These are phyloP conservation scores for Eucalyptus dawsonii DNA, from an alignment of 345 rosid species.

Conservation along the genomic window DNA sequence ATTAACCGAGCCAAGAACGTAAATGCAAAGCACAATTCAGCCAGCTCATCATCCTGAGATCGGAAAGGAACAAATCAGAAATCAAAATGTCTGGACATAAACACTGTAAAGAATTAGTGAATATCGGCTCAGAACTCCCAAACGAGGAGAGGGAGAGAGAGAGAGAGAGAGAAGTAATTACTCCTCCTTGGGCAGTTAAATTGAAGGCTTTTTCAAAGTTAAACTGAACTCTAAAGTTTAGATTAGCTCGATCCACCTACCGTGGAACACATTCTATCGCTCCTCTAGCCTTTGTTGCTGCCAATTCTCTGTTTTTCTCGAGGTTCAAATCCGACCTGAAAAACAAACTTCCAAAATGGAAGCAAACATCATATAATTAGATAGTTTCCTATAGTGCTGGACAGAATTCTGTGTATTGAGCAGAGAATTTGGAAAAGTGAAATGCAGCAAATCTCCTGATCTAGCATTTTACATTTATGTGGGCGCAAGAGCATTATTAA, in stretches of 20 bases:
- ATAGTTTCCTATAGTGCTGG: neutral
- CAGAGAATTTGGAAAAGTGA: neutral
- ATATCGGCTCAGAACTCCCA: neutral
- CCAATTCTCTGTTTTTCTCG: neutral
- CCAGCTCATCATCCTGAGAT: constrained; percentile 14
- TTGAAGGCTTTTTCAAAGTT: neutral
- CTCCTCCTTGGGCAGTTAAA: neutral
- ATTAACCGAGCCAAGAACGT: constrained; percentile 18
- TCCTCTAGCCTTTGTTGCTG: neutral
- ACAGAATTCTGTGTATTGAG: neutral
- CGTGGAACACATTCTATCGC: constrained; percentile 1
- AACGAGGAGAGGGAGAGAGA: neutral
- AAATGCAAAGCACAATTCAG: constrained; percentile 19
- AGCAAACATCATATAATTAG: neutral
- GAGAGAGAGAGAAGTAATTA: neutral
- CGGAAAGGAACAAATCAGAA: neutral
- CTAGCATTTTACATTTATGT: neutral
- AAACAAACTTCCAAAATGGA: neutral
- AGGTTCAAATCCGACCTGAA: neutral
- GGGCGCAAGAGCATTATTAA: neutral
- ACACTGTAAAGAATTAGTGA: neutral
- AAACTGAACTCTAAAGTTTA: neutral
- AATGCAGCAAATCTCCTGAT: neutral
- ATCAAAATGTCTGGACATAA: neutral
- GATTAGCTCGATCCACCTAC: neutral